Evolutionary conservation across 2,329 filamentous ascomycete genomes (phyloP).

Genomic region (Nothophaeocryptopus gaeumannii): DNA sequence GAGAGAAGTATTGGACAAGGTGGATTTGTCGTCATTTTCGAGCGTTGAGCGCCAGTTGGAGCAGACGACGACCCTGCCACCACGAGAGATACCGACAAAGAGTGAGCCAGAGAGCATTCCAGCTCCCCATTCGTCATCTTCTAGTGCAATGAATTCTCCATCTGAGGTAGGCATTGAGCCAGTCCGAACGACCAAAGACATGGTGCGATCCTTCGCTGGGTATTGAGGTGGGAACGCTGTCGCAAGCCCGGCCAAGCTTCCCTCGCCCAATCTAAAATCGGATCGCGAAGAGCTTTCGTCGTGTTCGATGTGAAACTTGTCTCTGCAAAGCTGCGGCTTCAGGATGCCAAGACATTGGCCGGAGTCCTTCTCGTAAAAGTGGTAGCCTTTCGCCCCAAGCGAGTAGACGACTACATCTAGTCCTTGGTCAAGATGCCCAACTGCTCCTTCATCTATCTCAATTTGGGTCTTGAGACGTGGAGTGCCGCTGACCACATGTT

Average conservation of each 20-base stretch:
- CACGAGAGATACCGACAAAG: slow-evolving; percentile 46
- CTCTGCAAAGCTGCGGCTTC: slow-evolving; percentile 35
- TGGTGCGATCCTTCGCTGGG: slow-evolving; percentile 8
- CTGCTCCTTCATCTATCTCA: slow-evolving; percentile 41
- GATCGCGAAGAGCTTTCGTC: slow-evolving; percentile 20
- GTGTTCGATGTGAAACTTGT: slow-evolving; percentile 38
- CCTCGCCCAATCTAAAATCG: slow-evolving; percentile 16
- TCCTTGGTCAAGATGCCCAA: slow-evolving; percentile 47
- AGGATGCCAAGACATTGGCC: slow-evolving; percentile 41
- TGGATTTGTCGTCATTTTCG: slow-evolving; percentile 6
- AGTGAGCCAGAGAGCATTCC: slow-evolving; percentile 43
- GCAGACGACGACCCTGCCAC: slow-evolving; percentile 46
- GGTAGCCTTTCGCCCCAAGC: slow-evolving; percentile 43
- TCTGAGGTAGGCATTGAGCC: slow-evolving; percentile 18
- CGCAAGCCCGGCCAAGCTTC: not conserved
- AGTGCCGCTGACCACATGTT: slow-evolving; percentile 34
- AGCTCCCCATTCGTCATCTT: slow-evolving; percentile 49
- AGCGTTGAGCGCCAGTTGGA: slow-evolving; percentile 42
- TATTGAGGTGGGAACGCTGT: not conserved
- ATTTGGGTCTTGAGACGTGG: slow-evolving; percentile 38
- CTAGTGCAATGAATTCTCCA: slow-evolving; percentile 20
- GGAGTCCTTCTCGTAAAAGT: slow-evolving; percentile 42
- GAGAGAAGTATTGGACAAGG: slow-evolving; percentile 30
- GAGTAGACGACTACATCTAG: slow-evolving; percentile 45
- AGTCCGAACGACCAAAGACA: slow-evolving; percentile 18